Percentiles rank a stretch among this genome's conserved stretches.
These are phyloP conservation scores for Lentinula raphanica DNA, from an alignment of 768 basidiomycete species.

Conservation along the genomic window DNA sequence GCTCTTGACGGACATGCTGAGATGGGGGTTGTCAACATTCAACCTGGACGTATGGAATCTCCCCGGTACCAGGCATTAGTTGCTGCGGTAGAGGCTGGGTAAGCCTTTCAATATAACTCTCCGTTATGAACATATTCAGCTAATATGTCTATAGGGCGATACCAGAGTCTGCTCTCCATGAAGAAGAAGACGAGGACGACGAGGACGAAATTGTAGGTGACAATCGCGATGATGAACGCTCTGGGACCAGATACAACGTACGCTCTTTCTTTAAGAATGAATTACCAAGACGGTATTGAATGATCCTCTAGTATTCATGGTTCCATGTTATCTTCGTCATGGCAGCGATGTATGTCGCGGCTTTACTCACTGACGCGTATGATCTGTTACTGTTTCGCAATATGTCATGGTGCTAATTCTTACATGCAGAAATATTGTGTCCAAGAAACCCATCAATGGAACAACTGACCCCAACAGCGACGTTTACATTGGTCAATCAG, in stretches of 20 bases:
- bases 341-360: slow-evolving; percentile 96
- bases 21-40: slow-evolving; percentile 71
- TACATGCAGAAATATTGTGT: slow-evolving; percentile 63
- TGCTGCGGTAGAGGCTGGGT: slow-evolving; percentile 96
- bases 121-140: background rate
- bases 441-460: slow-evolving; percentile 43
- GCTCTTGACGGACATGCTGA: slow-evolving; percentile 56
- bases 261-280: slow-evolving; percentile 18
- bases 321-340: slow-evolving; percentile 98
- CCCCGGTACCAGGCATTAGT: slow-evolving; percentile 91
- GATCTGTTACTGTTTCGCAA: slow-evolving; percentile 23
- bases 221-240: slow-evolving; percentile 84
- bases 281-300: slow-evolving; percentile 6
- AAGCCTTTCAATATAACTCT: slow-evolving; percentile 18
- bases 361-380: slow-evolving; percentile 95
- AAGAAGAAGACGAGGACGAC: slow-evolving; percentile 71
- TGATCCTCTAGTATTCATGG: slow-evolving; percentile 77
- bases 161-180: slow-evolving; percentile 82
- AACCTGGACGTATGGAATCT: slow-evolving; percentile 78
- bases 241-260: slow-evolving; percentile 93
- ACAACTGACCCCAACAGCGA: slow-evolving; percentile 53
- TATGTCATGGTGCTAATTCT: background rate
- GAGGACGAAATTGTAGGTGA: slow-evolving; percentile 76
- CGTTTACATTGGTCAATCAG: slow-evolving; percentile 91
- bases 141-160: slow-evolving; percentile 55